These are phyloP conservation scores for Mucuna pruriens DNA, from an alignment of 306 rosid species.

Conservation along the genomic window DNA sequence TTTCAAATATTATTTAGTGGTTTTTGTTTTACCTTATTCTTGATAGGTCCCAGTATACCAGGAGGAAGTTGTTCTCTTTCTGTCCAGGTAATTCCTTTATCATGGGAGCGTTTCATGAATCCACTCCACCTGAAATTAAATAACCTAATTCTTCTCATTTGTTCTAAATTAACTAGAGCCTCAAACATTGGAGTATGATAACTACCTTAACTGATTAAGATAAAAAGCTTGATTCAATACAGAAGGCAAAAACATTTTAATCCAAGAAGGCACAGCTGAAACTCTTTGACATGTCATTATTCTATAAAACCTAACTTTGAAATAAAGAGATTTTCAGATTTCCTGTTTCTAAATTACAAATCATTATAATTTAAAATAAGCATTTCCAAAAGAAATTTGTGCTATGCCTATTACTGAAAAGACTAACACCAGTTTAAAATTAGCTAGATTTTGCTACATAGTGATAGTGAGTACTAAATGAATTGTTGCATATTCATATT, in stretches of 20 bases:
- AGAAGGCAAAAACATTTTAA: background rate
- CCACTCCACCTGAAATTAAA: constrained; percentile 83
- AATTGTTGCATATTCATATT: background rate
- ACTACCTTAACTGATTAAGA: background rate
- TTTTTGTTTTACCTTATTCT: constrained; percentile 74
- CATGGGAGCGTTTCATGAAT: constrained; percentile 87
- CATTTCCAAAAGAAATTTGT: background rate
- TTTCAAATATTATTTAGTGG: background rate
- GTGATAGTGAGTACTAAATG: background rate
- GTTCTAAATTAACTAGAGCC: background rate
- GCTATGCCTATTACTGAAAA: background rate
- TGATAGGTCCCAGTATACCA: constrained; percentile 89
- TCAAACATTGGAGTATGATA: background rate
- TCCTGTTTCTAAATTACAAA: background rate
- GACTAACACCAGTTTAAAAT: background rate
- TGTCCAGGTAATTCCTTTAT: constrained; percentile 86
- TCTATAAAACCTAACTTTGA: background rate
- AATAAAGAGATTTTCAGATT: background rate
- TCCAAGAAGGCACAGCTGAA: background rate
- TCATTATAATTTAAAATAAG: background rate
- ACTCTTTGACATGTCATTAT: background rate
- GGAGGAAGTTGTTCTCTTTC: constrained; percentile 96
- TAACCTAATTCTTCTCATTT: background rate
- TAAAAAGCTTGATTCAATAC: background rate
- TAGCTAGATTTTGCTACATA: background rate